These are phyloP conservation scores for Cystoisospora suis DNA, from an alignment of 169 alveolate genomes.

Conservation along the genomic window DNA sequence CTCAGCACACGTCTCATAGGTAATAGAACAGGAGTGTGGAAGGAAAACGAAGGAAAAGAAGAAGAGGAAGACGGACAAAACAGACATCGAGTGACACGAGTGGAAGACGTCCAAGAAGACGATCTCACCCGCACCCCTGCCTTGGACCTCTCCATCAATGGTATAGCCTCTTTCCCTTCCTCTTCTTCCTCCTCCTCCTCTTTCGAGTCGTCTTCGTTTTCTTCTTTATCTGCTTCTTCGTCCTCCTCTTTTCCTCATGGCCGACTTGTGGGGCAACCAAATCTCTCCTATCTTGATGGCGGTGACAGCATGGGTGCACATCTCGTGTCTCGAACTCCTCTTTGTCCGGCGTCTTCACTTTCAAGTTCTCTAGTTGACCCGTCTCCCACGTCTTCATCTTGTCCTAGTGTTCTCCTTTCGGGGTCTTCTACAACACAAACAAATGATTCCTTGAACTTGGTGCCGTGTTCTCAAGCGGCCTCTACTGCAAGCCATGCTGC, in stretches of 20 bases:
- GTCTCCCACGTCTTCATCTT: no score
- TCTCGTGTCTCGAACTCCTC: background rate
- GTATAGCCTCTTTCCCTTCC: background rate
- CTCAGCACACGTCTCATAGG: background rate
- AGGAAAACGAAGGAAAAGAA: background rate
- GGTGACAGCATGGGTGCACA: background rate
- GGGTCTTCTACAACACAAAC: no score
- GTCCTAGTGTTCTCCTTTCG: no score
- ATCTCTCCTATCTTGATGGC: background rate
- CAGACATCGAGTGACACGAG: background rate
- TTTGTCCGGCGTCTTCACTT: background rate
- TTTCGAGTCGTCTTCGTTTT: background rate
- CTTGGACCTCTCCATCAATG: background rate
- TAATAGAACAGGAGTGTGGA: background rate
- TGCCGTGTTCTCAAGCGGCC: no score
- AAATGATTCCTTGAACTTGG: no score
- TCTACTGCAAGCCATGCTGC: no score
- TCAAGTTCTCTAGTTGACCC: no score
- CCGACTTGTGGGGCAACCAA: background rate
- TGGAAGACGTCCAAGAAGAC: no score
- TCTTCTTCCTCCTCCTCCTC: background rate
- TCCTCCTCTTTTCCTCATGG: background rate
- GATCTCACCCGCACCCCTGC: background rate
- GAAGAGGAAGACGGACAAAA: background rate
- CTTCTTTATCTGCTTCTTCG: background rate